phyloP scores from a whole-genome alignment of 2,329 filamentous ascomycete species.

The Cercospora janseana region DNA sequence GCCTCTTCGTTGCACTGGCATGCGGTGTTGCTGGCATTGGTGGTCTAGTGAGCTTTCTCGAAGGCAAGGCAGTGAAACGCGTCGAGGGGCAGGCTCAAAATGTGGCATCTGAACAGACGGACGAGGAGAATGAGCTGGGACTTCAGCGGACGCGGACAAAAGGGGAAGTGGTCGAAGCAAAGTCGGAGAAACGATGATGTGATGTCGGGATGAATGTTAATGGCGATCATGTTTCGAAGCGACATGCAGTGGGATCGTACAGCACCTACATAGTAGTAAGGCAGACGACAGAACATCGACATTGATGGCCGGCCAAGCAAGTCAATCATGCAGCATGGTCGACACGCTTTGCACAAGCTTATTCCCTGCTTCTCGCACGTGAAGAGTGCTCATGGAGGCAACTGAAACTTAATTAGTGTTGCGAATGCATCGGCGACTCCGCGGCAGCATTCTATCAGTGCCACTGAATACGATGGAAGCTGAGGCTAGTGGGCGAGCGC shows the following conservation, averaged over 20 bases:
- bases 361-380: no score
- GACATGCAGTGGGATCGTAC: constrained; percentile 1
- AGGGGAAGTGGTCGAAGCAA: background rate
- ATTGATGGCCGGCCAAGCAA: no score
- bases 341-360: no score
- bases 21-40: constrained; percentile 67
- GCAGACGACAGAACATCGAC: constrained; percentile 1
- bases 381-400: no score
- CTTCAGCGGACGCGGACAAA: constrained; percentile 2
- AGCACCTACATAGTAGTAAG: background rate
- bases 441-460: no score
- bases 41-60: constrained; percentile 67
- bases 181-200: background rate
- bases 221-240: background rate
- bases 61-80: constrained; percentile 67
- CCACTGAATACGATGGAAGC: no score
- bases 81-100: constrained; percentile 62
- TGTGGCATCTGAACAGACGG: background rate
- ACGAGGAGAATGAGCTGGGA: constrained; percentile 6
- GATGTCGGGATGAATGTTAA: background rate
- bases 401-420: no score
- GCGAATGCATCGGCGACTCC: no score
- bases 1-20: constrained; percentile 72
- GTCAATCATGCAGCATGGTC: no score
- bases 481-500: background rate